Evolutionary conservation across 2,329 filamentous ascomycete genomes (phyloP), one percentile per base, ranked within the genome.

Genomic region (Cordyceps cicadae): DNA sequence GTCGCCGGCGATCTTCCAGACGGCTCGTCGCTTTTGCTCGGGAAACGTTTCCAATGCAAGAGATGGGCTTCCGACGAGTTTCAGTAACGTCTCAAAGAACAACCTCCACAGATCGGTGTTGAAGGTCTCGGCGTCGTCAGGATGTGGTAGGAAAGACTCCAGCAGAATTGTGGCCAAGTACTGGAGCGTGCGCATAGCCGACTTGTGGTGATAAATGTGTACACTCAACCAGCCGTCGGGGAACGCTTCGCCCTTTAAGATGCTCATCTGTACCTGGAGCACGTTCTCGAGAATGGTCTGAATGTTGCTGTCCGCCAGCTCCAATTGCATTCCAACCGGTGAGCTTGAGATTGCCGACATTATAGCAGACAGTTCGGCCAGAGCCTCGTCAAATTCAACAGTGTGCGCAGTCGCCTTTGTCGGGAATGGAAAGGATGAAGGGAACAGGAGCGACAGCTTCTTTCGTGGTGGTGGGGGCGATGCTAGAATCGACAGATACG

Each of bases 1-100:
- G 74, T 99, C 95, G 6, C 94, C 94, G 4, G 93, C 94, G 70
- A 99, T 97, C 76, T 97, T 99, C 94, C 95, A 99, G 1, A 97
- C 93, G 0, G 94, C 93, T 60, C 94, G 81, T 51, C 94, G 82
- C 76, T 97, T 99, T 75, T 99, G 94, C 72, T 99, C 95, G 0
- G 94, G 92, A 70, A 97, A 97, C 0, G 92, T 96, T 71, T 99
- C 94, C 43, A 99, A 81, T 0, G 94, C 92, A 21, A 99, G 81
- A 0, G 88, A 90, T 41, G 92, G 87, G 68, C 92, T 97, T 5
- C 90, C 90, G 3, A 99, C 90, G 3, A 97, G 86, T 69, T 90
- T 92, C 32, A 99, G 80, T 34, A 99, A 77, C 0, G 92, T 93
- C 19, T 87, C 88, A 70, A 99, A 97, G 76, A 96, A 97, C 37